Percentiles rank a stretch among this genome's conserved stretches.
Conservation (phyloP, 1,284 basidiomycete species). For the Austroboletus rostrupii region DNA sequence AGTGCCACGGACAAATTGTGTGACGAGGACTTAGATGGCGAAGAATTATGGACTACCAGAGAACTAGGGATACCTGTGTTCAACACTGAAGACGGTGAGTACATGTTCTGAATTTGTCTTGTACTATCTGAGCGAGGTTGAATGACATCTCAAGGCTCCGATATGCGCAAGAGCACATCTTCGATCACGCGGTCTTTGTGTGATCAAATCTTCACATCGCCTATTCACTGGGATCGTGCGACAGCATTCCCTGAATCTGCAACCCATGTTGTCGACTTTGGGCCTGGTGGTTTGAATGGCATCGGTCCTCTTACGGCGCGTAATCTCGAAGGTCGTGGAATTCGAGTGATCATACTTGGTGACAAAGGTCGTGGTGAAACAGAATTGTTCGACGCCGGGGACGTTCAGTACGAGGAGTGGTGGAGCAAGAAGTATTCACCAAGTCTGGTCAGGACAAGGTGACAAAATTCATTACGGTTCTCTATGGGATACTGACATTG, state of each 20-base stretch:
- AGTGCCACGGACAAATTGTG: slow-evolving; percentile 76
- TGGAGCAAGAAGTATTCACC: slow-evolving; percentile 91
- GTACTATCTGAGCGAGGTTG: slow-evolving; percentile 9
- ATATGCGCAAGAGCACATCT: slow-evolving; percentile 62
- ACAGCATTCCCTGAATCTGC: slow-evolving; percentile 85
- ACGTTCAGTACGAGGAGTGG: slow-evolving; percentile 77
- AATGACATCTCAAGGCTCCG: slow-evolving; percentile 56
- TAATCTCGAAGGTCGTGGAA: slow-evolving; percentile 90
- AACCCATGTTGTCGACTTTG: slow-evolving; percentile 95
- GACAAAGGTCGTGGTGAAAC: slow-evolving; percentile 83
- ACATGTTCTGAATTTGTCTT: slow-evolving; percentile 3
- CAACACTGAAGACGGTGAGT: slow-evolving; percentile 87
- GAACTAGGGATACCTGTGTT: slow-evolving; percentile 85
- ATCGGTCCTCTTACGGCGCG: slow-evolving; percentile 89
- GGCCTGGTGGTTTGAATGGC: slow-evolving; percentile 90
- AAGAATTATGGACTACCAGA: slow-evolving; percentile 77
- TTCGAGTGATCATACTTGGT: slow-evolving; percentile 83
- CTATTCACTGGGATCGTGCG: slow-evolving; percentile 91
- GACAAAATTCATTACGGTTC: slow-evolving; percentile 16
- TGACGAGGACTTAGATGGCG: slow-evolving; percentile 68
- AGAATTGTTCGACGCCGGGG: slow-evolving; percentile 74
- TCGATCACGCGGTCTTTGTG: slow-evolving; percentile 82
- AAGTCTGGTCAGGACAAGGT: slow-evolving; percentile 86
- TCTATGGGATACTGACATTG: slow-evolving; percentile 12
- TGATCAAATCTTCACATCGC: slow-evolving; percentile 89